Evolutionary conservation across 1,284 basidiomycete species (phyloP).

Genomic region (Cystobasidium pallidum): DNA sequence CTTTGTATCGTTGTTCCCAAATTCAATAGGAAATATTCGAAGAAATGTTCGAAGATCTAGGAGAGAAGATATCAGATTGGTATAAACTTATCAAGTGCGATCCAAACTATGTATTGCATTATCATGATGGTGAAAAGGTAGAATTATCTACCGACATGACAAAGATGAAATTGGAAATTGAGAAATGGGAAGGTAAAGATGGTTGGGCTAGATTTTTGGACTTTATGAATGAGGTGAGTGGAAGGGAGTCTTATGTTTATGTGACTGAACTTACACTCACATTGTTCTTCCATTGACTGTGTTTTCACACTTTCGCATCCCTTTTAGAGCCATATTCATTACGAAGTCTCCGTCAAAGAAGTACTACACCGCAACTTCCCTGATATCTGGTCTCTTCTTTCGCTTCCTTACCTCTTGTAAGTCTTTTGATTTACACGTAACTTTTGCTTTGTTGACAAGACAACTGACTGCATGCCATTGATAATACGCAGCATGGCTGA

Average conservation of each 20-base stretch:
- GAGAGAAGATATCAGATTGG: constrained; percentile 58
- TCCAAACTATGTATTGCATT: constrained; percentile 60
- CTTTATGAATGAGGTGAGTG: constrained; percentile 57
- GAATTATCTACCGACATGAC: constrained; percentile 59
- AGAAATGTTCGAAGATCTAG: constrained; percentile 60
- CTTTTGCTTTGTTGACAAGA: neutral
- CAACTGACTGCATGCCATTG: neutral
- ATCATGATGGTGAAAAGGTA: constrained; percentile 60
- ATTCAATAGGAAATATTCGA: constrained; percentile 57
- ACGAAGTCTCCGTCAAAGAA: constrained; percentile 58
- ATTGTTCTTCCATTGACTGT: neutral
- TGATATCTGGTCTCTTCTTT: constrained; percentile 58
- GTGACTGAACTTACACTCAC: no score
- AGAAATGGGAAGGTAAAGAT: constrained; percentile 60
- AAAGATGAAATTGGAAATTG: constrained; percentile 59
- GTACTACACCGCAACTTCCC: constrained; percentile 61
- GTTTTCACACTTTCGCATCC: neutral
- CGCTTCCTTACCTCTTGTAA: constrained; percentile 59
- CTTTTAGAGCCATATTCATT: constrained; percentile 56
- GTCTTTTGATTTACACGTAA: constrained; percentile 38
- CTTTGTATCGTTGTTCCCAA: no score
- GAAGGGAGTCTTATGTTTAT: neutral
- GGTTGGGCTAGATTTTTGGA: constrained; percentile 58
- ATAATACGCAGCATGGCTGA: constrained; percentile 39
- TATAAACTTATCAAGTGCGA: constrained; percentile 59